Conservation (phyloP, 1,284 basidiomycete species). For the Ganoderma leucocontextum region DNA sequence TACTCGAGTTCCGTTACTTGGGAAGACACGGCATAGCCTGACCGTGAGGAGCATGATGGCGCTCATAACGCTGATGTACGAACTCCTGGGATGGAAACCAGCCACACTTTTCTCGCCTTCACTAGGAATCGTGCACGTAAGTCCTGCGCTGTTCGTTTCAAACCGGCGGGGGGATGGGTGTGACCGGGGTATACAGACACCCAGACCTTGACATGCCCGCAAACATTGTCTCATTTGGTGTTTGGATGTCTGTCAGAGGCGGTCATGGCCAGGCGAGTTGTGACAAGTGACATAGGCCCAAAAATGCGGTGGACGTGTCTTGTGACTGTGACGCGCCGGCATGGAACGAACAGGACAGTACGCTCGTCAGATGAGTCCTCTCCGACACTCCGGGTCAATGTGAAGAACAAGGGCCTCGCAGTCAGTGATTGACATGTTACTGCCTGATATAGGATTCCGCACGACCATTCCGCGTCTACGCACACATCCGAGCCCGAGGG, state of each 20-base stretch:
- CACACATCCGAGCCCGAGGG: not conserved
- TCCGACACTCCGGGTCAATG: constrained; percentile 10
- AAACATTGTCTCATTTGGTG: not conserved
- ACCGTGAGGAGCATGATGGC: not conserved
- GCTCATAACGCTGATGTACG: not conserved
- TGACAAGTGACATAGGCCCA: not conserved
- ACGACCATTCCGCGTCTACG: not conserved
- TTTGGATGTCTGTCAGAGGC: not conserved
- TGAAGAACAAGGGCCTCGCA: constrained; percentile 2
- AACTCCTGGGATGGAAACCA: not conserved
- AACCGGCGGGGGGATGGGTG: not conserved
- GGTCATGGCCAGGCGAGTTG: not conserved
- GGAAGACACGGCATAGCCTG: not conserved
- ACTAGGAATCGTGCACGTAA: not conserved
- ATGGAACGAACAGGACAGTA: not conserved
- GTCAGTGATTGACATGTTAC: constrained; percentile 9
- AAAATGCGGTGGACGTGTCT: not conserved
- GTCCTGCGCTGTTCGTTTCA: not conserved
- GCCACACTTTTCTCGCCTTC: not conserved
- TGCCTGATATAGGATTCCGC: not conserved
- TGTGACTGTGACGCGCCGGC: not conserved
- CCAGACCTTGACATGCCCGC: not conserved
- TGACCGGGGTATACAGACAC: not conserved
- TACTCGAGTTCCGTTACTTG: not conserved
- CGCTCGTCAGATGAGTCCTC: not conserved